A percentile compares a stretch with the other conserved stretches of the same genome.
Evolutionary conservation across 495 filamentous ascomycete genomes (phyloP).

Genomic region (Thozetella sp.): DNA sequence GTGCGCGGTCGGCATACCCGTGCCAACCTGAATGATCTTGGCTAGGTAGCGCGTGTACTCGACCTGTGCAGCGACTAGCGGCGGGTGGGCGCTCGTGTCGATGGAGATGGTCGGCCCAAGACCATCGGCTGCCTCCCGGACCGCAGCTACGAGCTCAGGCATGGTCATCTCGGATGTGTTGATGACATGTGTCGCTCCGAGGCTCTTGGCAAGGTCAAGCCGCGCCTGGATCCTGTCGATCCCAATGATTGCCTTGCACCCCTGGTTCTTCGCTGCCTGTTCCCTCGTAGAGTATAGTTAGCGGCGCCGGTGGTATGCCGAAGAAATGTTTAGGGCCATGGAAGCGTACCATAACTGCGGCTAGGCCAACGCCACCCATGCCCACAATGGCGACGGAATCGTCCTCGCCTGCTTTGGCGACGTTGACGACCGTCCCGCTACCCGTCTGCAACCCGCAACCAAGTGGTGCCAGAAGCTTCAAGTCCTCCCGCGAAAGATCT

Average conservation of each 20-base stretch:
- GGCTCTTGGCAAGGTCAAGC: not conserved
- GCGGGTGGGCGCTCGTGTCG: not conserved
- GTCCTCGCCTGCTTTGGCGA: constrained; percentile 48
- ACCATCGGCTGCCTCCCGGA: not conserved
- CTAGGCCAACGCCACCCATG: constrained; percentile 70
- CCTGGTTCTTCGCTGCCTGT: constrained; percentile 1
- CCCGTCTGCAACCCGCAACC: constrained; percentile 52
- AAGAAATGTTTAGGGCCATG: not conserved
- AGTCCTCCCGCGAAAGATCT: constrained; percentile 16
- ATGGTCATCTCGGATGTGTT: not conserved
- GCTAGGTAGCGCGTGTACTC: not conserved
- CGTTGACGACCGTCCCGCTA: constrained; percentile 42
- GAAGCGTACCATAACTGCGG: constrained; percentile 54
- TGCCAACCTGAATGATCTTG: not conserved
- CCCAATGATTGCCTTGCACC: not conserved
- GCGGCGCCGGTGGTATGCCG: no score
- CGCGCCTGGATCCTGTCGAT: not conserved
- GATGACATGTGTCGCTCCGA: not conserved
- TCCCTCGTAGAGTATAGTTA: no score
- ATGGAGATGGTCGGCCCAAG: not conserved
- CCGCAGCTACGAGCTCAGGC: not conserved
- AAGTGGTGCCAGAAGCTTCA: constrained; percentile 39
- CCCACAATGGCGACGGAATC: constrained; percentile 71
- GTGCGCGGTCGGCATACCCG: not conserved
- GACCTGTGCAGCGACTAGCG: not conserved